Conservation (phyloP, 192 early-diverging fungal species). For the Allomyces javanicus region DNA sequence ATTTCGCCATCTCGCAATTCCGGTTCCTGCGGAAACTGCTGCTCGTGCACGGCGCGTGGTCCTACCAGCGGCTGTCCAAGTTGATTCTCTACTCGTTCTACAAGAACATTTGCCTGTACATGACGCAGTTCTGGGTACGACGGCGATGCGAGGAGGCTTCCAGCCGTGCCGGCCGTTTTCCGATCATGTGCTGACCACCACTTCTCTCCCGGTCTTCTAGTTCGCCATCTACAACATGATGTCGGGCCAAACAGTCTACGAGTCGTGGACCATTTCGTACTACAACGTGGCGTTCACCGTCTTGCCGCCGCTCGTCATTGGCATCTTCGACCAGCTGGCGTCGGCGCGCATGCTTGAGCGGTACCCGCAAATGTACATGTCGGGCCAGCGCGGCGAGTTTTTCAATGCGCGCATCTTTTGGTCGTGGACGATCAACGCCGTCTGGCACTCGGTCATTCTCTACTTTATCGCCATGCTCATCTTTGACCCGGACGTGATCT, state of each 20-base stretch:
- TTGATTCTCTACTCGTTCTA: slow-evolving; percentile 96
- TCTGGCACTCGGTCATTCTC: slow-evolving; percentile 59
- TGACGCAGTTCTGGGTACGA: slow-evolving; percentile 82
- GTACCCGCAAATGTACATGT: slow-evolving; percentile 89
- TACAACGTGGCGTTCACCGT: slow-evolving; percentile 93
- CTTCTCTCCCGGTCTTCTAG: neutral
- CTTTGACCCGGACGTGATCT: slow-evolving; percentile 38
- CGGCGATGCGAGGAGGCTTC: too few relatives aligned
- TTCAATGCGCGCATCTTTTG: slow-evolving; percentile 80
- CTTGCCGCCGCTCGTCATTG: slow-evolving; percentile 83
- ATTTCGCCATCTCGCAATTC: slow-evolving; percentile 99
- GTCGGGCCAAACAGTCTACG: slow-evolving; percentile 91
- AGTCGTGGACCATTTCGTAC: slow-evolving; percentile 89
- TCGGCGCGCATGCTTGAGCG: slow-evolving; percentile 81
- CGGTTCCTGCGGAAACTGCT: slow-evolving; percentile 82
- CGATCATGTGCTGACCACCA: too few relatives aligned
- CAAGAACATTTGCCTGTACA: slow-evolving; percentile 96
- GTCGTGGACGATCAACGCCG: slow-evolving; percentile 79
- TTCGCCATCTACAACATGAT: slow-evolving; percentile 77
- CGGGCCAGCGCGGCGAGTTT: slow-evolving; percentile 26
- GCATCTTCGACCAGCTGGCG: slow-evolving; percentile 94
- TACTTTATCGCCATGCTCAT: slow-evolving; percentile 8
- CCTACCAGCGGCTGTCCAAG: slow-evolving; percentile 85
- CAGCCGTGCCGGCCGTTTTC: too few relatives aligned
- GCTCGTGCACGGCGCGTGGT: slow-evolving; percentile 93